Base-by-base conservation (phyloP, 495 filamentous ascomycete species). In the Parathielavia hyrcaniae region DNA sequence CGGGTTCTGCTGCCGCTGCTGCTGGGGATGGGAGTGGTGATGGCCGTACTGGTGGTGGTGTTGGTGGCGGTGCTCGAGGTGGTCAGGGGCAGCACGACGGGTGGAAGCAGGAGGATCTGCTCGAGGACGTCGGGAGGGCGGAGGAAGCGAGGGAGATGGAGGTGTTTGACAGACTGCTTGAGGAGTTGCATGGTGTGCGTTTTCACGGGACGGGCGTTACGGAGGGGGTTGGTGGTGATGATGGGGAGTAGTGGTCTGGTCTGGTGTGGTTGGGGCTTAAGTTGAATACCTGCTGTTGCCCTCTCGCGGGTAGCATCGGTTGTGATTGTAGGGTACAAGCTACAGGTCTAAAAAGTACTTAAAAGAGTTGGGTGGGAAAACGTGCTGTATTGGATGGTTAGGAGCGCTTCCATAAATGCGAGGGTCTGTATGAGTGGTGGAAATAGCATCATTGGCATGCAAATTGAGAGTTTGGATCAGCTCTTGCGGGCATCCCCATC, bases 101-200 rank as follows among this genome's bases (percentile, higher is more conserved):
- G 1, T n/a, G 19, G 45, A 53, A 9, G 39, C 57, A 54, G 35
- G 74, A 77, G 41, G 64, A 73, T 22, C 55, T 79, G 39, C 43
- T 79, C 16, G 64, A 77, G 50, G 74, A 77, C 48, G 62, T 67
- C 36, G 57, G 59, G 11, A 23, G 30, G 1, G 67, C 64, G 10
- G 65, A 60, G 14, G 55, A 65, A 49, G 51, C 53, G 53, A 38
- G 43, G 48, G 73, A 75, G 41, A 67, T 52, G 30, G 60, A 60
- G 48, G 44, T 60, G 40, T 77, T 77, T 60, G 53, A 53, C 14
- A 53, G 61, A 46, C 47, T 79, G 16, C 45, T 79, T 13, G 65
- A 66, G 22, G 75, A 77, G 56, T 58, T 79, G 35, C 74, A 79
- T 54, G 75, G 73, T 40, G 56, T 38, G 20, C 26, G 11, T 13